Conservation (phyloP, 306 rosid species). For the Citrullus colocynthis region DNA sequence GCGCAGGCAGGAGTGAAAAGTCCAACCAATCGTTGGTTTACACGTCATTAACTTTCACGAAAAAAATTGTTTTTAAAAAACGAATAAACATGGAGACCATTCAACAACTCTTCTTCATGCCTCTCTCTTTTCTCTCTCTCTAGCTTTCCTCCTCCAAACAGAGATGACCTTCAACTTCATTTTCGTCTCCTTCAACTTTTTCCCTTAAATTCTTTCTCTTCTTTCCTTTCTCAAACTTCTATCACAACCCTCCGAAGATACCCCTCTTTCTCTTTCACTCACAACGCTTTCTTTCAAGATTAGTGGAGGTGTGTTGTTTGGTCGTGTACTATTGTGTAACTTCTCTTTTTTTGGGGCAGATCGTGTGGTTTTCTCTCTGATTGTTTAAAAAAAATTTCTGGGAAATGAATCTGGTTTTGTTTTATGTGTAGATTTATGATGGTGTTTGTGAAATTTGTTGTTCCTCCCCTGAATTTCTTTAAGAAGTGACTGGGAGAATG, state of each 20-base stretch:
- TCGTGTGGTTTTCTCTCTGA: background rate
- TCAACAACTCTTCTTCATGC: background rate
- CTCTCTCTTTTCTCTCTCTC: background rate
- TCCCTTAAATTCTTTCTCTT: background rate
- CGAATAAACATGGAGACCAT: background rate
- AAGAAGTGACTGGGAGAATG: constrained; percentile 29
- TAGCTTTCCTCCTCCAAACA: background rate
- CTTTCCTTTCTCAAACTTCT: background rate
- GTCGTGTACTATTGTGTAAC: background rate
- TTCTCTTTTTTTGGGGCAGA: background rate
- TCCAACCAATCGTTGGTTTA: background rate
- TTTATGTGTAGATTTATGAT: background rate
- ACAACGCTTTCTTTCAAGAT: background rate
- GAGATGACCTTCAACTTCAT: background rate
- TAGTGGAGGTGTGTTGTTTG: background rate
- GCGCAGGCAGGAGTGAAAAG: background rate
- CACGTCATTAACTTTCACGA: background rate
- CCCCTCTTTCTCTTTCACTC: background rate
- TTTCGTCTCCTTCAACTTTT: background rate
- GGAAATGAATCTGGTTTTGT: background rate
- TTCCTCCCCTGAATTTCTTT: constrained; percentile 9
- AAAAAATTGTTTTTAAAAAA: background rate
- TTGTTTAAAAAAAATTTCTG: background rate
- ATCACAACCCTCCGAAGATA: background rate
- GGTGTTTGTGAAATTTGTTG: background rate